Conservation (phyloP, 192 early-diverging fungal species). For the Mortierella claussenii region DNA sequence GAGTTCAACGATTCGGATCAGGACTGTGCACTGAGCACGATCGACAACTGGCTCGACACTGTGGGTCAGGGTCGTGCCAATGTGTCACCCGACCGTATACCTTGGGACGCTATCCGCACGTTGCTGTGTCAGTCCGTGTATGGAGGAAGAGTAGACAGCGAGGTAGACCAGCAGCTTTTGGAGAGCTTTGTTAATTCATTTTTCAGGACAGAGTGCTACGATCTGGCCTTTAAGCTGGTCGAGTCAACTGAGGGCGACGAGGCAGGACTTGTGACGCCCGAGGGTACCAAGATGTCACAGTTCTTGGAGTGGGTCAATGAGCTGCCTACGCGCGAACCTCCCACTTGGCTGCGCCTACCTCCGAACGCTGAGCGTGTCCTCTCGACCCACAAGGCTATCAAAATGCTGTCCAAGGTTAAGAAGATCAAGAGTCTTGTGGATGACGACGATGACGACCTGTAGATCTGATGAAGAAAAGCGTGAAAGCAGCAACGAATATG, state of each 20-base stretch:
- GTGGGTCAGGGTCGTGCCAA: slow-evolving; percentile 85
- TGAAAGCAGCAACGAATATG: slow-evolving; percentile 1
- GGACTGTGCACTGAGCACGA: slow-evolving; percentile 86
- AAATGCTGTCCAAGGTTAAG: slow-evolving; percentile 85
- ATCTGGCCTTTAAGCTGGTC: slow-evolving; percentile 84
- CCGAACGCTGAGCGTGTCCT: slow-evolving; percentile 92
- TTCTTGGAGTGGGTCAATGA: slow-evolving; percentile 90
- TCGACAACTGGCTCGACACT: slow-evolving; percentile 93
- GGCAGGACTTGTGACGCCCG: slow-evolving; percentile 75
- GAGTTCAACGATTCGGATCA: slow-evolving; percentile 99
- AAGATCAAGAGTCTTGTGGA: slow-evolving; percentile 85
- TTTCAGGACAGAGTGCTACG: slow-evolving; percentile 83
- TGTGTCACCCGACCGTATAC: slow-evolving; percentile 93
- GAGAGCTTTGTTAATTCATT: slow-evolving; percentile 86
- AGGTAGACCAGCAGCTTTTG: slow-evolving; percentile 87
- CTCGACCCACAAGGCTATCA: slow-evolving; percentile 78
- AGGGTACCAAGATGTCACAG: slow-evolving; percentile 85
- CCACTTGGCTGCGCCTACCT: slow-evolving; percentile 97
- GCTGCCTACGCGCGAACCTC: slow-evolving; percentile 93
- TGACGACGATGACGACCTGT: slow-evolving; percentile 70
- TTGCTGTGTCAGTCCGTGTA: slow-evolving; percentile 92
- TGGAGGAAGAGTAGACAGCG: slow-evolving; percentile 96
- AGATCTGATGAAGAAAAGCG: neutral
- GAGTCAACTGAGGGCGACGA: slow-evolving; percentile 46
- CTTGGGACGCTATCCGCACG: slow-evolving; percentile 92